phyloP scores from a whole-genome alignment of 371 early-diverging fungal genomes.

The Rhizopus delemar region DNA sequence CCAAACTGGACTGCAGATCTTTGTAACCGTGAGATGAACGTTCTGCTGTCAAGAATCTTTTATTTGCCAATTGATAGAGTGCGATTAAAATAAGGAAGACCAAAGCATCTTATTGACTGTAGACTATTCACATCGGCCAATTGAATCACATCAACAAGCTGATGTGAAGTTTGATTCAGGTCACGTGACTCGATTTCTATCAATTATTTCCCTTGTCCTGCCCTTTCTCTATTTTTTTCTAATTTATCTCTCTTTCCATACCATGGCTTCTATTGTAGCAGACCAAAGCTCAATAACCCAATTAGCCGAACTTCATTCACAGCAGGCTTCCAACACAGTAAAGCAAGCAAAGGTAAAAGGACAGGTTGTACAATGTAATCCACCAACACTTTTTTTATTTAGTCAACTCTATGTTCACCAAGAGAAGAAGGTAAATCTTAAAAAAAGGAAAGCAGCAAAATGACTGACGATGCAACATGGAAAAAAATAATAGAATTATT shows the following conservation, averaged over 20 bases:
- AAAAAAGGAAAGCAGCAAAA: not conserved
- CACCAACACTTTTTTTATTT: not conserved
- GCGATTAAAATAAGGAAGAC: too few relatives aligned
- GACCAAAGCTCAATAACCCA: constrained; percentile 44
- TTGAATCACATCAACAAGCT: too few relatives aligned
- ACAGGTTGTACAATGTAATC: not conserved
- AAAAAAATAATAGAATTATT: constrained; percentile 38
- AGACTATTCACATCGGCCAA: too few relatives aligned
- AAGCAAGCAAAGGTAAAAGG: not conserved
- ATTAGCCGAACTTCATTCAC: constrained; percentile 46
- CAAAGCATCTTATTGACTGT: too few relatives aligned
- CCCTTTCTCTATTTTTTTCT: too few relatives aligned
- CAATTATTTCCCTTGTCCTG: not conserved
- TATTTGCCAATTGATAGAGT: too few relatives aligned
- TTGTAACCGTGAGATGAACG: too few relatives aligned
- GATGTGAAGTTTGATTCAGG: not conserved
- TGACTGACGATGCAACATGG: not conserved
- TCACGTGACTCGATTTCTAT: not conserved
- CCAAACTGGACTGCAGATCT: too few relatives aligned
- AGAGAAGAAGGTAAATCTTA: constrained; percentile 2
- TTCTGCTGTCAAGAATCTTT: too few relatives aligned
- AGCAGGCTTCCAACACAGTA: constrained; percentile 32
- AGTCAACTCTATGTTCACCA: not conserved
- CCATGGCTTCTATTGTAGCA: constrained; percentile 43
- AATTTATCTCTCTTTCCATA: too few relatives aligned